Evolutionary conservation across 2,329 filamentous ascomycete species (phyloP).

Genomic region (Metarhizium humberi): DNA sequence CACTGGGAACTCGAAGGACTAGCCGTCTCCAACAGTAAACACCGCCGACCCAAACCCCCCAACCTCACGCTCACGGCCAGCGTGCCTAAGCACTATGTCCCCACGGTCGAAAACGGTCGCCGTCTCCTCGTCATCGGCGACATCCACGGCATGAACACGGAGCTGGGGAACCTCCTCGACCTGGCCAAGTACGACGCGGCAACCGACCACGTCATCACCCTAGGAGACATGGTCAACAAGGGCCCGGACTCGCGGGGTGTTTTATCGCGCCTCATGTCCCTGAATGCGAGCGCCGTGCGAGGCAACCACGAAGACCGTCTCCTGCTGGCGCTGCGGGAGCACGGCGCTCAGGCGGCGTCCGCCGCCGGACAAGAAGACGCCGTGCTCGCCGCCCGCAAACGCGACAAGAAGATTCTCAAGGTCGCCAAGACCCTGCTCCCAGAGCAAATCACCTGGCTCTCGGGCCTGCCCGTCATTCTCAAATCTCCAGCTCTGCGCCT

Average conservation of each 20-base stretch:
- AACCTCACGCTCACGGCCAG: constrained; percentile 19
- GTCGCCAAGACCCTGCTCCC: constrained; percentile 42
- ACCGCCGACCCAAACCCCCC: constrained; percentile 6
- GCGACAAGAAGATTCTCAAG: constrained; percentile 35
- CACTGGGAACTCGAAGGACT: no score
- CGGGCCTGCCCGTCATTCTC: constrained; percentile 68
- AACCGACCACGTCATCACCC: constrained; percentile 64
- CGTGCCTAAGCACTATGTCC: constrained; percentile 20
- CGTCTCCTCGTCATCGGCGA: constrained; percentile 80
- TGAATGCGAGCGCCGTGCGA: constrained; percentile 72
- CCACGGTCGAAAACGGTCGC: constrained; percentile 30
- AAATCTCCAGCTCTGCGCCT: constrained; percentile 56
- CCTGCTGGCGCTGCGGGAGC: constrained; percentile 49
- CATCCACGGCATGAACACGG: constrained; percentile 75
- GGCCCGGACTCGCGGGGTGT: constrained; percentile 76
- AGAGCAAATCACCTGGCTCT: constrained; percentile 60
- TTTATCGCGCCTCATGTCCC: constrained; percentile 61
- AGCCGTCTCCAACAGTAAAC: no score
- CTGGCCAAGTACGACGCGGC: constrained; percentile 51
- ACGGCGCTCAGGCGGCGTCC: constrained; percentile 17
- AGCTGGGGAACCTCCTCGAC: constrained; percentile 56
- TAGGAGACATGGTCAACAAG: constrained; percentile 76
- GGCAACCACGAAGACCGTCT: constrained; percentile 91
- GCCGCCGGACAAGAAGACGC: constrained; percentile 16
- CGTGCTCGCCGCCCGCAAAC: constrained; percentile 20